These are phyloP conservation scores for Suhomyces bolitotheri DNA, from an alignment of 1,139 yeast genomes.

Conservation along the genomic window DNA sequence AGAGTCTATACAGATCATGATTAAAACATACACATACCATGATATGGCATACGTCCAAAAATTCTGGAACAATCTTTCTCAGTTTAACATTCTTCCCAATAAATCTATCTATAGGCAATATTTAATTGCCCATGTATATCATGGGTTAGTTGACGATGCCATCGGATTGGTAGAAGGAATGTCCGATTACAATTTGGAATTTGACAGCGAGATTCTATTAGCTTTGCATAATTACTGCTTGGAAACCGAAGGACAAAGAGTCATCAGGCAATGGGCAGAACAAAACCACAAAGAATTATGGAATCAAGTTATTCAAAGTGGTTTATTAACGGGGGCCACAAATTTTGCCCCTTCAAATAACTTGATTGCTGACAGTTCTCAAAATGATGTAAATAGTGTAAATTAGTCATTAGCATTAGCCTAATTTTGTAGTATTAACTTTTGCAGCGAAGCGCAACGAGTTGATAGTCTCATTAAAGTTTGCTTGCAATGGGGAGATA, in stretches of 20 bases:
- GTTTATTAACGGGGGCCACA: constrained; percentile 40
- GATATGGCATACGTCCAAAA: constrained; percentile 60
- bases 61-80: constrained; percentile 64
- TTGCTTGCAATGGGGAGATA: constrained; percentile 65
- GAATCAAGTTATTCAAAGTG: constrained; percentile 41
- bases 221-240: constrained; percentile 64
- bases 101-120: constrained; percentile 61
- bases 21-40: constrained; percentile 62
- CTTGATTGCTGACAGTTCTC: constrained; percentile 16
- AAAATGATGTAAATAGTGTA: constrained; percentile 10
- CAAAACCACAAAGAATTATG: constrained; percentile 46
- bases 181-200: constrained; percentile 51
- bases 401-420: constrained; percentile 2
- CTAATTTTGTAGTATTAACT: constrained; percentile 56
- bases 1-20: constrained; percentile 70
- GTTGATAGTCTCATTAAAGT: constrained; percentile 75
- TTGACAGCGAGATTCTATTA: constrained; percentile 53
- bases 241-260: constrained; percentile 46
- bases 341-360: constrained; percentile 32
- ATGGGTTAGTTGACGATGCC: constrained; percentile 63
- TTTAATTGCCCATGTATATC: constrained; percentile 72
- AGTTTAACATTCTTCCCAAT: constrained; percentile 55
- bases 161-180: constrained; percentile 51
- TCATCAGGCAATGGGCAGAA: constrained; percentile 56
- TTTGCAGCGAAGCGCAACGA: constrained; percentile 89